These are phyloP conservation scores for Tricholoma hemisulphureum DNA, from an alignment of 768 basidiomycete genomes.

Conservation along the genomic window DNA sequence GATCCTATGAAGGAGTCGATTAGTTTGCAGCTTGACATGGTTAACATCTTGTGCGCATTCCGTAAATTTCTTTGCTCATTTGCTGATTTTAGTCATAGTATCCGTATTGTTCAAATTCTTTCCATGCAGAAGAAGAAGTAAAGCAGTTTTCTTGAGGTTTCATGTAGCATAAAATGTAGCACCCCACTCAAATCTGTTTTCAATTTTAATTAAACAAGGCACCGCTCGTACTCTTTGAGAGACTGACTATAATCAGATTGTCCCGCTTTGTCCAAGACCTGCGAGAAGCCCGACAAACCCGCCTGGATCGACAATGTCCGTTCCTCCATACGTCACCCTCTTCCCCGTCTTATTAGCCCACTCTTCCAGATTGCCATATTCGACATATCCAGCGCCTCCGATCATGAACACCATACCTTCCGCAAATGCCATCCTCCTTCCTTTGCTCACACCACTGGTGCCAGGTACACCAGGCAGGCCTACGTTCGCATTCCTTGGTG, in stretches of 20 bases:
- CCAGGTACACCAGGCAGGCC: conserved; percentile 55
- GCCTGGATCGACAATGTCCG: conserved; percentile 89
- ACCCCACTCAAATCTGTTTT: not conserved
- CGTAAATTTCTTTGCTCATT: not conserved
- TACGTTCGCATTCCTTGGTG: conserved; percentile 55
- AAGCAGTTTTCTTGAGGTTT: not conserved
- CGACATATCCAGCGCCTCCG: conserved; percentile 95
- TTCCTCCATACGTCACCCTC: conserved; percentile 90
- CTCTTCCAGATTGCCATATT: conserved; percentile 94
- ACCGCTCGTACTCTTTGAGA: not conserved
- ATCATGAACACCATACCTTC: conserved; percentile 94
- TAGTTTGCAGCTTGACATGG: conserved; percentile 78
- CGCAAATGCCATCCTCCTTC: conserved; percentile 70
- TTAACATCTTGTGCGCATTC: conserved; percentile 77
- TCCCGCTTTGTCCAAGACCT: conserved; percentile 52
- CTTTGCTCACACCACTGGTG: conserved; percentile 39
- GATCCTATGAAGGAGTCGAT: conserved; percentile 82
- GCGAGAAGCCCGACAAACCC: conserved; percentile 77
- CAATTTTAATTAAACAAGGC: not conserved
- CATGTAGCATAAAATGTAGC: not conserved
- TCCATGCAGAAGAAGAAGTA: conserved; percentile 56
- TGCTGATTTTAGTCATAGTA: conserved; percentile 36
- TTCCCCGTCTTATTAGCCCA: conserved; percentile 85
- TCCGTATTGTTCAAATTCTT: conserved; percentile 80
- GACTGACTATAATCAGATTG: conserved; percentile 7